Conservation (phyloP, 495 filamentous ascomycete genomes). For the Penicillium herquei region DNA sequence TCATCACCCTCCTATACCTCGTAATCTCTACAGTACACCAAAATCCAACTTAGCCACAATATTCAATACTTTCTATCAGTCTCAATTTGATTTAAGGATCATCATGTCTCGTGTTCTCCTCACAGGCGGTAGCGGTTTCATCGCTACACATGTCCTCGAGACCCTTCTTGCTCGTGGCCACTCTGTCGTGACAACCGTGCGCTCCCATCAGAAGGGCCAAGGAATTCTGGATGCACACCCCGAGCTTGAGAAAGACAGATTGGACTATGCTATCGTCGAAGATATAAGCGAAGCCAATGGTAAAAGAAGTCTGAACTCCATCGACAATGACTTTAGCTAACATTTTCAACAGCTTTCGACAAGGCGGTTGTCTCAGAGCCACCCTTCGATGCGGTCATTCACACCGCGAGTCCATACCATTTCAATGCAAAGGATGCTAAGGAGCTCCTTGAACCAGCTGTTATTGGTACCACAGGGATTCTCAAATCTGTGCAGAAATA, state of each 20-base stretch:
- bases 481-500: slow-evolving; percentile 41
- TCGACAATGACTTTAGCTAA: neutral
- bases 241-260: slow-evolving; percentile 47
- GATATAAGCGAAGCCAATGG: slow-evolving; percentile 58
- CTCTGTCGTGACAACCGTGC: slow-evolving; percentile 77
- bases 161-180: slow-evolving; percentile 59
- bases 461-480: slow-evolving; percentile 44
- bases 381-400: slow-evolving; percentile 70
- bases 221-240: slow-evolving; percentile 63
- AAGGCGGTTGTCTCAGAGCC: slow-evolving; percentile 60
- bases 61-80: too few species aligned
- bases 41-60: too few species aligned
- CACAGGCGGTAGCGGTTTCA: slow-evolving; percentile 59
- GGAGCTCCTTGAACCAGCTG: slow-evolving; percentile 33
- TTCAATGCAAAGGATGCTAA: slow-evolving; percentile 38
- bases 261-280: slow-evolving; percentile 69
- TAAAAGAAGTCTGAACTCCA: neutral
- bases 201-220: slow-evolving; percentile 66
- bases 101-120: slow-evolving; percentile 26
- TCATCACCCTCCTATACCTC: neutral
- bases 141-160: slow-evolving; percentile 71
- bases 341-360: slow-evolving; percentile 49
- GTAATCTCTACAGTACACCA: neutral
- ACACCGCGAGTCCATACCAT: slow-evolving; percentile 75
- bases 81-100: neutral